Evolutionary conservation across 2,329 filamentous ascomycete genomes (phyloP).

Genomic region (Hysterium pulicare): DNA sequence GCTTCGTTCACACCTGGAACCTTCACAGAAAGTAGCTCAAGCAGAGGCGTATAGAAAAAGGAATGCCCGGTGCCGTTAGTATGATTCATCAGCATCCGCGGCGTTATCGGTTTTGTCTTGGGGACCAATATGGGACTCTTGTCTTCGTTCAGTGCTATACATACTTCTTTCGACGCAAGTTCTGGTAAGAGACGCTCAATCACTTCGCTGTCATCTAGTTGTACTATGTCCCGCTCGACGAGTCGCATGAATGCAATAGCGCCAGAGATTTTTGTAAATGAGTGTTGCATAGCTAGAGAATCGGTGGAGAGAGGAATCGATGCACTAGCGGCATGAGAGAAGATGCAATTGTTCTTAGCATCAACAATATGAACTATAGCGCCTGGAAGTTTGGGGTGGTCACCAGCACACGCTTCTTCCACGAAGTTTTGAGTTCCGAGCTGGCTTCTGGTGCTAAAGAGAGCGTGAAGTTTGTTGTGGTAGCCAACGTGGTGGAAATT

Average conservation of each 20-base stretch:
- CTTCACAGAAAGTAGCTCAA: slow-evolving; percentile 12
- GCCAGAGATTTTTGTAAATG: slow-evolving; percentile 22
- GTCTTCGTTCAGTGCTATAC: slow-evolving; percentile 11
- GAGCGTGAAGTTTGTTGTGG: slow-evolving; percentile 8
- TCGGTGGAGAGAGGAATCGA: slow-evolving; percentile 8
- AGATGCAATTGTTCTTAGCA: slow-evolving; percentile 13
- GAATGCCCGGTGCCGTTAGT: slow-evolving; percentile 47
- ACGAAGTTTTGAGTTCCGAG: slow-evolving; percentile 10
- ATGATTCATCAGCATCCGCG: slow-evolving; percentile 46
- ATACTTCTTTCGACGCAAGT: slow-evolving; percentile 16
- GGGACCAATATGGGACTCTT: slow-evolving; percentile 15
- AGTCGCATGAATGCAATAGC: slow-evolving; percentile 24
- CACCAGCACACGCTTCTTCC: slow-evolving; percentile 8
- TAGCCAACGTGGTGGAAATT: too few relatives aligned
- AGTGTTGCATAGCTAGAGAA: slow-evolving; percentile 17
- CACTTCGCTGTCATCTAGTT: slow-evolving; percentile 16
- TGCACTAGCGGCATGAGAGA: slow-evolving; percentile 15
- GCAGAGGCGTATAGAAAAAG: slow-evolving; percentile 39
- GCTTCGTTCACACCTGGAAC: slow-evolving; percentile 15
- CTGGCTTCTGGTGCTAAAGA: slow-evolving; percentile 3
- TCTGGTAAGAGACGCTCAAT: slow-evolving; percentile 18
- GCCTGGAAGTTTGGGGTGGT: slow-evolving; percentile 11
- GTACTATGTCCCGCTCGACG: slow-evolving; percentile 14
- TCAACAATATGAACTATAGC: slow-evolving; percentile 19
- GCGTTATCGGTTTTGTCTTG: slow-evolving; percentile 14